phyloP scores from a whole-genome alignment of 2,329 filamentous ascomycete species.

The Fusarium bactridioides region DNA sequence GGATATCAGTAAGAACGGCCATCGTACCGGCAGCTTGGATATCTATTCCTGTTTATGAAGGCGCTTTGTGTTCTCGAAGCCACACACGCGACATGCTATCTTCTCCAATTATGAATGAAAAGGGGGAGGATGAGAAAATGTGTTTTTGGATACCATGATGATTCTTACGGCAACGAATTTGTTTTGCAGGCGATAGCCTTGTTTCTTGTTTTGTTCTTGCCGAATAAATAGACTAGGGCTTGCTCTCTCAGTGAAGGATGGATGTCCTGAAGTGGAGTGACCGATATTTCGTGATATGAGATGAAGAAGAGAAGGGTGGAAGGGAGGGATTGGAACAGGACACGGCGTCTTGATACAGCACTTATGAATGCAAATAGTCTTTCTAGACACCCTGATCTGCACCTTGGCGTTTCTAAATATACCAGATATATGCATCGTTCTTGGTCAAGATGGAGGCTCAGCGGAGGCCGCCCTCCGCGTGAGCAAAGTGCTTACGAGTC shows the following conservation, averaged over 20 bases:
- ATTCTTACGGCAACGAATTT: conserved; percentile 26
- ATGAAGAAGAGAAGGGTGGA: conserved; percentile 9
- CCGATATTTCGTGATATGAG: conserved; percentile 14
- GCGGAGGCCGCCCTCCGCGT: conserved; percentile 26
- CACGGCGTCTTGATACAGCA: conserved; percentile 18
- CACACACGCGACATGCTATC: background rate
- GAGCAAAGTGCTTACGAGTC: conserved; percentile 31
- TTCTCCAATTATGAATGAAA: conserved; percentile 5
- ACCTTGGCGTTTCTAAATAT: conserved; percentile 37
- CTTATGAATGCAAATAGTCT: conserved; percentile 26
- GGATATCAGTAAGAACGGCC: conserved; percentile 15
- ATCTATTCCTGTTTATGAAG: background rate
- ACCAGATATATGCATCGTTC: conserved; percentile 1
- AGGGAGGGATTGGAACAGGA: conserved; percentile 2
- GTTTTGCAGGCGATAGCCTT: conserved; percentile 12
- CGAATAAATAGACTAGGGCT: conserved; percentile 15
- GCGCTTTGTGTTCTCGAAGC: background rate
- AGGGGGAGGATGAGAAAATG: conserved; percentile 5
- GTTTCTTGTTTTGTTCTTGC: conserved; percentile 16
- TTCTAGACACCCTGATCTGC: conserved; percentile 21
- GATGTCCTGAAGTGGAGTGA: conserved; percentile 17
- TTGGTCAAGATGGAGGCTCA: conserved; percentile 25
- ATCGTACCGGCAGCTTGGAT: background rate
- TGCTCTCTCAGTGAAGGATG: conserved; percentile 2
- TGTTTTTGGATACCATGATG: conserved; percentile 33